Evolutionary conservation across 2,329 filamentous ascomycete species (phyloP).

Genomic region (Xylaria sp.): DNA sequence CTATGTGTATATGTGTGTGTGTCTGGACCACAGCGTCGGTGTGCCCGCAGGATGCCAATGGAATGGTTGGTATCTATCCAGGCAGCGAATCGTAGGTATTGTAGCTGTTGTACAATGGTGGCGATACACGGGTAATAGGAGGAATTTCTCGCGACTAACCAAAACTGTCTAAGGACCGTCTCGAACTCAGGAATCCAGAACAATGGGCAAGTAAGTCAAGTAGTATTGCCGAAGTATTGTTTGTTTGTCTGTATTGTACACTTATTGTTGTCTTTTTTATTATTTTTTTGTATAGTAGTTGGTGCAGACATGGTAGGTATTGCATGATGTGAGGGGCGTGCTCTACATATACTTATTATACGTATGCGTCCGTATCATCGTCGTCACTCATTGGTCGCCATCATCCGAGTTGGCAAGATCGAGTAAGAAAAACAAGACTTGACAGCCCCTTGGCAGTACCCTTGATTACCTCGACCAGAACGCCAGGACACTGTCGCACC

Average conservation of each 20-base stretch:
- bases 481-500: background rate
- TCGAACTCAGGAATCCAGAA: slow-evolving; percentile 5
- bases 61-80: too few species aligned
- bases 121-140: too few species aligned
- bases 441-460: slow-evolving; percentile 7
- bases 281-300: background rate
- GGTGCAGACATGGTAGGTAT: background rate
- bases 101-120: too few species aligned
- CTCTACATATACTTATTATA: slow-evolving; percentile 1
- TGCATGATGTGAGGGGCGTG: background rate
- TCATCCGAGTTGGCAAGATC: background rate
- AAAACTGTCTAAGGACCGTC: background rate
- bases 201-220: background rate
- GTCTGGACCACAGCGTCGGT: background rate
- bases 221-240: background rate
- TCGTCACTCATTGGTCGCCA: slow-evolving; percentile 17
- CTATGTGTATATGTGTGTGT: background rate
- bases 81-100: background rate
- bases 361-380: background rate
- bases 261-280: too few species aligned
- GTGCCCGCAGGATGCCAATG: background rate
- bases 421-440: slow-evolving; percentile 3
- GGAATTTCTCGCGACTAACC: background rate
- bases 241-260: too few species aligned
- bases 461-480: background rate